Percentiles rank a stretch among this genome's conserved stretches.
phyloP scores from a whole-genome alignment of 2,329 filamentous ascomycete species.

The Phyllosticta citriasiana region DNA sequence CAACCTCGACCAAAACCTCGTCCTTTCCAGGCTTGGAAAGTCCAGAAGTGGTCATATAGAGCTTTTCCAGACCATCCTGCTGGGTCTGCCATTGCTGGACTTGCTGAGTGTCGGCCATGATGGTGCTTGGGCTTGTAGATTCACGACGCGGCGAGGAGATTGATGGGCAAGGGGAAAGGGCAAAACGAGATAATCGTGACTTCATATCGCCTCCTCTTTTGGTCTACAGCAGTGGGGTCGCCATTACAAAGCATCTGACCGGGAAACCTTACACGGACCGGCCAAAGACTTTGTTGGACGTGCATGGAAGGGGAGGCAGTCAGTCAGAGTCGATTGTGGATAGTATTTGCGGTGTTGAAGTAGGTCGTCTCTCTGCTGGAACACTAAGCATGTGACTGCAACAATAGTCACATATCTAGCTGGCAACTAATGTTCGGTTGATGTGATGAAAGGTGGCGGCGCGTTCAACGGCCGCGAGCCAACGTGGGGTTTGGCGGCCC shows the following conservation, averaged over 20 bases:
- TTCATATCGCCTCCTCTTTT: not conserved
- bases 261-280: not conserved
- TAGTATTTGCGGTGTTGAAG: not conserved
- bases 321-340: not conserved
- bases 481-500: not conserved
- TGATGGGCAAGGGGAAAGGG: not conserved
- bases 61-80: constrained; percentile 34
- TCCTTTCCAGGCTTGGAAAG: constrained; percentile 16
- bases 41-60: constrained; percentile 13
- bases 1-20: constrained; percentile 42
- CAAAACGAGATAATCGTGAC: not conserved
- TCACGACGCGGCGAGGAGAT: not conserved
- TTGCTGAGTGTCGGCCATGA: constrained; percentile 13
- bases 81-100: constrained; percentile 33
- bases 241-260: constrained; percentile 6
- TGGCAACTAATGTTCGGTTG: not conserved
- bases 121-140: not conserved
- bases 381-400: not conserved
- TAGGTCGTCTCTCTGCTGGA: not conserved
- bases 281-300: not conserved
- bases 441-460: not conserved
- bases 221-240: constrained; percentile 1
- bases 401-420: not conserved
- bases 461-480: not conserved
- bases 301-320: not conserved